A percentile compares a stretch with the other conserved stretches of the same genome.
Evolutionary conservation across 805 yeast genomes (phyloP).

Genomic region (Kazachstania psychrophila): DNA sequence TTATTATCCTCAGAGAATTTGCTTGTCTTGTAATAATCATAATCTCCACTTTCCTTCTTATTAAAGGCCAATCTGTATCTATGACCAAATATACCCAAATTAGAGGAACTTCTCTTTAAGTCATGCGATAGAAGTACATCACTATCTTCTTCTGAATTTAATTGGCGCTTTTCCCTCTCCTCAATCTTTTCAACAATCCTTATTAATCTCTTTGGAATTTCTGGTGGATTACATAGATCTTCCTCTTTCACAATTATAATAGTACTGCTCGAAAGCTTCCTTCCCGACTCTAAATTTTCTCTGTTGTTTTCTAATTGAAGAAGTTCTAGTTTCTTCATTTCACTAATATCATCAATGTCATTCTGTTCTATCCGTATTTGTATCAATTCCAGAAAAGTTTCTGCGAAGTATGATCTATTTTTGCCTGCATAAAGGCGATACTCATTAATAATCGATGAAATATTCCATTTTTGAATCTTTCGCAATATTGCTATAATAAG

Average conservation of each 20-base stretch:
- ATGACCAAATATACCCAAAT: constrained; percentile 28
- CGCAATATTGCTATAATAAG: constrained; percentile 75
- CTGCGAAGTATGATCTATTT: constrained; percentile 69
- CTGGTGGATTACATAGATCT: constrained; percentile 21
- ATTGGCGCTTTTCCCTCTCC: constrained; percentile 1
- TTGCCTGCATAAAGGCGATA: constrained; percentile 69
- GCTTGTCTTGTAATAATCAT: constrained; percentile 35
- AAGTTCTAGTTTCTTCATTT: background rate
- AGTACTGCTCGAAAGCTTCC: constrained; percentile 10
- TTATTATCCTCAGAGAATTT: constrained; percentile 13
- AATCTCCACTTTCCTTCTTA: constrained; percentile 25
- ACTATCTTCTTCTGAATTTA: background rate
- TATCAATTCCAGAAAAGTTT: constrained; percentile 69
- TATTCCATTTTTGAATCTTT: constrained; percentile 81
- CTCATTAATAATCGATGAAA: constrained; percentile 74
- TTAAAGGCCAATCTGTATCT: constrained; percentile 27
- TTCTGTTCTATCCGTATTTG: constrained; percentile 33
- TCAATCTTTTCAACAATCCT: constrained; percentile 21
- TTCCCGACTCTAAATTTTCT: background rate
- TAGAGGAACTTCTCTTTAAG: constrained; percentile 14
- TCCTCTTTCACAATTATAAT: constrained; percentile 20
- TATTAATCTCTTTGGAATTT: constrained; percentile 22
- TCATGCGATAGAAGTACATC: constrained; percentile 3
- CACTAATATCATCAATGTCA: background rate
- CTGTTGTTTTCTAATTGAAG: constrained; percentile 1